These are phyloP conservation scores for Phoenix roebelenii DNA, from an alignment of 176 grass and related monocot species.

Conservation along the genomic window DNA sequence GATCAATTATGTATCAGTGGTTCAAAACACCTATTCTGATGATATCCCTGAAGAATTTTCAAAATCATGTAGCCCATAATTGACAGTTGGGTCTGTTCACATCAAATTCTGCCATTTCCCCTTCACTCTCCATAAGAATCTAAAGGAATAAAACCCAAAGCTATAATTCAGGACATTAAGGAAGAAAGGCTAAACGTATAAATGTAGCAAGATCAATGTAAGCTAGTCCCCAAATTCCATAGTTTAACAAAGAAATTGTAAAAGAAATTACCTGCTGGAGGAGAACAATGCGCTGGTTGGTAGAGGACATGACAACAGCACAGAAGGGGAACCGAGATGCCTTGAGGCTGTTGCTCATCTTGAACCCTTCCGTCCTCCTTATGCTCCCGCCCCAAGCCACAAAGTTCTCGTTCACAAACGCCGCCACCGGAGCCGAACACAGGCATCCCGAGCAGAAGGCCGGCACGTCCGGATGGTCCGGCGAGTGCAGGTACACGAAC, in stretches of 20 bases:
- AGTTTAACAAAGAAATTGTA: no score
- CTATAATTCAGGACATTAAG: conserved; percentile 1
- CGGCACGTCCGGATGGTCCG: conserved; percentile 82
- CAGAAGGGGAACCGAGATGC: conserved; percentile 91
- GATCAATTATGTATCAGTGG: no score
- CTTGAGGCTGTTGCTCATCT: conserved; percentile 98
- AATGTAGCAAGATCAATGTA: conserved; percentile 18
- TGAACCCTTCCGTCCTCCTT: conserved; percentile 87
- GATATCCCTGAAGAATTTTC: no score
- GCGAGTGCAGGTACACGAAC: conserved; percentile 90
- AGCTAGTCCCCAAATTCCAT: background rate
- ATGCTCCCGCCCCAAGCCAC: conserved; percentile 96
- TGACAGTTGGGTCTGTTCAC: no score
- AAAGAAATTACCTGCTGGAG: conserved; percentile 69
- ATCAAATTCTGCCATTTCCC: no score
- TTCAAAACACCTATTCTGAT: no score
- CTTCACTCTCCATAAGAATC: no score
- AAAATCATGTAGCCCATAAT: no score
- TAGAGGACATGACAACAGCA: conserved; percentile 71
- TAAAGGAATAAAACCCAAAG: no score
- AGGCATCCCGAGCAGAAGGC: conserved; percentile 61
- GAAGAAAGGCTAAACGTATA: background rate
- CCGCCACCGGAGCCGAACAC: conserved; percentile 46
- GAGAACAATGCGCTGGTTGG: conserved; percentile 65
- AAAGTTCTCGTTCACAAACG: conserved; percentile 89